Evolutionary conservation across 106 monocot species (phyloP).

Genomic region (Agapanthus africanus): DNA sequence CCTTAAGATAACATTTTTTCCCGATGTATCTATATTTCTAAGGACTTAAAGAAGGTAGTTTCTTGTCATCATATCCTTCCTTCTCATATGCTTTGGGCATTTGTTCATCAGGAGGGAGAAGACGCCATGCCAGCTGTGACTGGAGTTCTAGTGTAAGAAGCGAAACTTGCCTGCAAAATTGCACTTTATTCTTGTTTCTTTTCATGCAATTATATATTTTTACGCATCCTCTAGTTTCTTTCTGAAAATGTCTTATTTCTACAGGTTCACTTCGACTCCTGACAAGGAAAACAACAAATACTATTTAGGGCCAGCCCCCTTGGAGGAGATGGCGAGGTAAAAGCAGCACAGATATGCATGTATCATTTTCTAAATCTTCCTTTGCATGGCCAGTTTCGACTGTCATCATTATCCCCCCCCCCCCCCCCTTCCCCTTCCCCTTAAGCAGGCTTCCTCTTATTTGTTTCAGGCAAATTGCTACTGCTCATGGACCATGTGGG

Average conservation of each 20-base stretch:
- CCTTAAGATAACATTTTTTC: background rate
- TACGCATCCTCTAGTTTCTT: background rate
- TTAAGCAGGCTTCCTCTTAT: background rate
- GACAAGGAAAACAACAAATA: conserved; percentile 53
- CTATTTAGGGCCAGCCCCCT: conserved; percentile 72
- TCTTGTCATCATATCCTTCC: background rate
- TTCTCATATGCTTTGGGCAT: background rate
- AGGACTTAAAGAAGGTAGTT: background rate
- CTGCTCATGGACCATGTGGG: conserved; percentile 72
- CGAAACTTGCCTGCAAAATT: background rate
- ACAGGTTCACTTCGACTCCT: conserved; percentile 67
- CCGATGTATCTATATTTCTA: background rate
- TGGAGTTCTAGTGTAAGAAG: conserved; percentile 64
- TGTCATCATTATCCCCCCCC: too few species aligned
- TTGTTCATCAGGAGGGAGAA: conserved; percentile 47
- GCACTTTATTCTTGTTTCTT: background rate
- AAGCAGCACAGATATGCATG: background rate
- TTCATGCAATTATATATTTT: background rate
- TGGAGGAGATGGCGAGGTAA: conserved; percentile 84
- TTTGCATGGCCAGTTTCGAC: background rate
- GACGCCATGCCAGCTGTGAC: conserved; percentile 37
- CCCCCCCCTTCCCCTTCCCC: too few species aligned
- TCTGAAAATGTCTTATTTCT: conserved; percentile 9
- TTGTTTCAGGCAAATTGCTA: conserved; percentile 69
- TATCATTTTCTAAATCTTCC: background rate